Base-by-base conservation (phyloP, 306 rosid species). In the Macrotyloma uniflorum region DNA sequence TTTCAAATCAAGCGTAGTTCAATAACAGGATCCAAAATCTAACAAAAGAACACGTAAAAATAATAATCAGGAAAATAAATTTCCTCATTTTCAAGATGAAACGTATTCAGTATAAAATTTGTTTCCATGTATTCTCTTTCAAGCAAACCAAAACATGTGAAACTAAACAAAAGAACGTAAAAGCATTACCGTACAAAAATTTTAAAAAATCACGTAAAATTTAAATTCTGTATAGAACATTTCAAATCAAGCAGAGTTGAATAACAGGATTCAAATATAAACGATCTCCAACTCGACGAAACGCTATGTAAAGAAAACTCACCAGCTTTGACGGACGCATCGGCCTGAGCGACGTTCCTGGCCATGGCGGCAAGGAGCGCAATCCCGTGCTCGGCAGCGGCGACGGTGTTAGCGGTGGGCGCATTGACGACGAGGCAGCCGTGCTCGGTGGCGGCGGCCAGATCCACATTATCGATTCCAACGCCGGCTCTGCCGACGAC, bases 401-500 rank as follows among this genome's bases (percentile, higher is more conserved):
- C 99, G 8, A 93, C 90, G 6, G 99, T 96, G 85, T 96, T 96
- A 0, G 99, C 99, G 26, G 98, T 96, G 8, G 99, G 99, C 0
- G 98, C 99, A 67, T 96, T 96, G 4, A 96, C 99, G 11, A 96
- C 99, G 81, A 96, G 69, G 38, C 99, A 96, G 0, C 99, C 99
- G 45, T 87, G 90, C 86, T 96, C 99, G 0, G 99, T 96, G n/a
- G 99, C 99, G 12, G 99, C 99, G 12, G 94, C 91, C 77, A 96
- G 99, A 93, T 96, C 99, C 84, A 96, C 99, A 82, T 96, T 96
- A 43, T 96, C 99, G 22, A 96, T 93, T 5, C 99, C 99, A 18
- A 96, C 99, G 16, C 99, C 99, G 33, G 99, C 99, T 58, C 99
- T 86, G 0, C 99, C 99, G 2, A 96, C 99, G 7, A 96, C 99